Evolutionary conservation across 139 green algal genomes (phyloP).

Genomic region (Limnomonas spitsbergensis): DNA sequence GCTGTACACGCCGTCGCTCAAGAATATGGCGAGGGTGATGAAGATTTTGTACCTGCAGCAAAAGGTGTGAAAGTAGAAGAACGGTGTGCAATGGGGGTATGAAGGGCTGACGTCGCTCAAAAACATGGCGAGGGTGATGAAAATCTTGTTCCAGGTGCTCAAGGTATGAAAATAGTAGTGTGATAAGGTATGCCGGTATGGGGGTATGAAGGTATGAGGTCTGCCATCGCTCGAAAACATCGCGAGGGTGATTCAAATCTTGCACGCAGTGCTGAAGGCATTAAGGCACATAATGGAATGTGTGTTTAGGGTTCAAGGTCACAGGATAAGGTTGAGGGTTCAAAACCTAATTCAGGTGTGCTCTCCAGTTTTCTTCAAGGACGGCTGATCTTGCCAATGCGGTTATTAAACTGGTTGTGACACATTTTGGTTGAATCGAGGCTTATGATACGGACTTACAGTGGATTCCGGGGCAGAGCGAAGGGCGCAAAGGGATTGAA

Average conservation of each 20-base stretch:
- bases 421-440: too few species aligned
- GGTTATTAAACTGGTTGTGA: too few species aligned
- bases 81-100: not conserved
- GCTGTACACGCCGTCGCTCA: slow-evolving; percentile 17
- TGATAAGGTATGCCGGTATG: not conserved
- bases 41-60: slow-evolving; percentile 16
- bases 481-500: too few species aligned
- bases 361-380: too few species aligned
- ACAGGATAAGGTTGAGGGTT: too few species aligned
- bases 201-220: too few species aligned
- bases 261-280: not conserved
- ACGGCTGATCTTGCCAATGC: too few species aligned
- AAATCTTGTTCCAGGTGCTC: slow-evolving; percentile 3
- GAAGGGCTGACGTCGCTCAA: slow-evolving; percentile 13
- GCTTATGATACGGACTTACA: too few species aligned
- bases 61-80: not conserved
- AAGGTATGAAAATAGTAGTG: not conserved
- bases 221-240: slow-evolving; percentile 15
- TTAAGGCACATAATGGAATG: too few species aligned
- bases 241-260: slow-evolving; percentile 11
- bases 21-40: slow-evolving; percentile 15
- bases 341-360: too few species aligned
- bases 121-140: slow-evolving; percentile 15
- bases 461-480: too few species aligned
- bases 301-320: too few species aligned